These are phyloP conservation scores for Vitis labrusca DNA, from an alignment of 164 flowering plant genomes.

Conservation along the genomic window DNA sequence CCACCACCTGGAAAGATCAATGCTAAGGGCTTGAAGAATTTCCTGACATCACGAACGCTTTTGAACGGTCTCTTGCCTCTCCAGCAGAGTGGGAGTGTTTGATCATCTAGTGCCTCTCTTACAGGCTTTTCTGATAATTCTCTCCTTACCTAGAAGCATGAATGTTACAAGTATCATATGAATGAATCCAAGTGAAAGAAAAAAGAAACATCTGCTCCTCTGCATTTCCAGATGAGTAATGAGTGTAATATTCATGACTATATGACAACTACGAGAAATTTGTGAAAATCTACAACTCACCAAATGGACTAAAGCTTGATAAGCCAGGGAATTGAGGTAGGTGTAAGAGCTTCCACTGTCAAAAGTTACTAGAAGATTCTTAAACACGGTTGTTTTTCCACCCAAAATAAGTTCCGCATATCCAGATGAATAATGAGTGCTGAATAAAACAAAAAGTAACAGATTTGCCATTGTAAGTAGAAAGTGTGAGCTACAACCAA, in stretches of 20 bases:
- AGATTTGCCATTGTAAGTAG: background rate
- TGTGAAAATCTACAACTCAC: slow-evolving; percentile 38
- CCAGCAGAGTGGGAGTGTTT: slow-evolving; percentile 67
- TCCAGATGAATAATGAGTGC: slow-evolving; percentile 80
- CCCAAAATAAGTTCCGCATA: slow-evolving; percentile 57
- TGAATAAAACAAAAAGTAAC: slow-evolving; percentile 18
- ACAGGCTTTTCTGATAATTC: slow-evolving; percentile 46
- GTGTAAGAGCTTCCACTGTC: slow-evolving; percentile 96
- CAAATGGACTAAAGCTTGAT: slow-evolving; percentile 46
- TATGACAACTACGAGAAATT: background rate
- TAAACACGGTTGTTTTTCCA: slow-evolving; percentile 46
- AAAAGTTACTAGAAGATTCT: slow-evolving; percentile 52
- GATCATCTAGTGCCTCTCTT: slow-evolving; percentile 47
- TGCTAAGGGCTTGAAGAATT: slow-evolving; percentile 55
- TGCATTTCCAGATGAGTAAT: background rate
- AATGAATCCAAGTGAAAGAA: too few species aligned
- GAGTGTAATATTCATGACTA: background rate
- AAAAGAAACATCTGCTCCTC: too few species aligned
- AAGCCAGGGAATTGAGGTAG: slow-evolving; percentile 63
- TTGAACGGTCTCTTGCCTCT: slow-evolving; percentile 53
- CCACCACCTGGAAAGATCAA: slow-evolving; percentile 38
- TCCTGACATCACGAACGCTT: slow-evolving; percentile 43
- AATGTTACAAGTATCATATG: background rate
- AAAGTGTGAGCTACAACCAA: background rate
- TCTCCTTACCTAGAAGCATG: slow-evolving; percentile 33